Conservation (phyloP, 192 early-diverging fungal species). For the Coemansia asiatica region DNA sequence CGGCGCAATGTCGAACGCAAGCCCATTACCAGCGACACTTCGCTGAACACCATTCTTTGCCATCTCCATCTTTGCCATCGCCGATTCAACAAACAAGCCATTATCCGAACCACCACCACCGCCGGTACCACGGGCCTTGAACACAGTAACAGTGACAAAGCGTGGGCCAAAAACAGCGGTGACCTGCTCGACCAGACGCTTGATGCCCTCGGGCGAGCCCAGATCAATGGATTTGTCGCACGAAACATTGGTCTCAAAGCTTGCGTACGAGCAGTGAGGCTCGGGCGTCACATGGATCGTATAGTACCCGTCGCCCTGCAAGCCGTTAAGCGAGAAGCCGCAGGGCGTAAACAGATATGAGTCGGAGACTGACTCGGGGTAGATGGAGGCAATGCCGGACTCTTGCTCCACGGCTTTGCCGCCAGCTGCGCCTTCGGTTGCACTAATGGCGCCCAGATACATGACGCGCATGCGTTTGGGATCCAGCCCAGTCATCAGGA, state of each 20-base stretch:
- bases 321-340: constrained; percentile 93
- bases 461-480: constrained; percentile 77
- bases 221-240: constrained; percentile 50
- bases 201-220: constrained; percentile 56
- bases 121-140: constrained; percentile 56
- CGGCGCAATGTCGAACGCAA: constrained; percentile 23
- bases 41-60: neutral
- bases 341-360: constrained; percentile 94
- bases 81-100: neutral
- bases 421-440: constrained; percentile 62
- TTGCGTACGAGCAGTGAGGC: constrained; percentile 97
- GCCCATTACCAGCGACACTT: neutral
- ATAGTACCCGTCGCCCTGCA: constrained; percentile 82
- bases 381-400: constrained; percentile 80
- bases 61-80: neutral
- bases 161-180: constrained; percentile 81
- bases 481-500: constrained; percentile 92
- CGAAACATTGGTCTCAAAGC: constrained; percentile 93
- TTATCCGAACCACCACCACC: neutral
- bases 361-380: constrained; percentile 80
- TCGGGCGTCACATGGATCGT: constrained; percentile 99
- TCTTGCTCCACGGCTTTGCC: constrained; percentile 68
- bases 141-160: constrained; percentile 76
- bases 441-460: constrained; percentile 61
- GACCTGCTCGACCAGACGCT: constrained; percentile 72